A percentile compares a stretch with the other conserved stretches of the same genome.
Conservation (phyloP, 192 early-diverging fungal genomes). For the Martensiomyces pterosporus region DNA sequence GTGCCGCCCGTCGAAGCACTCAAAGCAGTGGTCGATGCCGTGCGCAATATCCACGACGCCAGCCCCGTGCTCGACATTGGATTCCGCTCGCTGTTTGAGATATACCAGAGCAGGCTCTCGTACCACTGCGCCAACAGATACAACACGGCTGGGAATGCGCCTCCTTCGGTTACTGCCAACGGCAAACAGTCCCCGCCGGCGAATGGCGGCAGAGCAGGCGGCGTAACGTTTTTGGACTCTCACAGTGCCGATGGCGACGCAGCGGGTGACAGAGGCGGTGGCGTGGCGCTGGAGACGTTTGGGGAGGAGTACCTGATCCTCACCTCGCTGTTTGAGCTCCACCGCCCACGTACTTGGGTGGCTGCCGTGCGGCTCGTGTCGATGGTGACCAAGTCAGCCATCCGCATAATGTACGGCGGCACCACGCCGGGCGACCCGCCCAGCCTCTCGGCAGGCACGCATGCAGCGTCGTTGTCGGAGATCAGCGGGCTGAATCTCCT, state of each 20-base stretch:
- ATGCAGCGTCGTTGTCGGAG: conserved; percentile 41
- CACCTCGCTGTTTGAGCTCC: conserved; percentile 37
- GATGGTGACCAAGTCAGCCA: conserved; percentile 43
- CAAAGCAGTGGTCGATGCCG: conserved; percentile 35
- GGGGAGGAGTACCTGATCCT: conserved; percentile 45
- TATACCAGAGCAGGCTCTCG: conserved; percentile 33
- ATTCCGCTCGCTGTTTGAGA: conserved; percentile 44
- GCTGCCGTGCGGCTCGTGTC: conserved; percentile 42
- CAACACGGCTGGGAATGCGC: conserved; percentile 1
- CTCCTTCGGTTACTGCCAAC: conserved; percentile 3
- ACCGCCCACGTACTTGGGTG: conserved; percentile 47
- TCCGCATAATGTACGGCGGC: conserved; percentile 45
- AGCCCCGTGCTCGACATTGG: conserved; percentile 45
- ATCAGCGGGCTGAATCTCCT: conserved; percentile 37
- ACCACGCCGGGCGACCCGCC: conserved; percentile 18
- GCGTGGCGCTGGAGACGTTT: conserved; percentile 10
- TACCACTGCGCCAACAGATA: conserved; percentile 46
- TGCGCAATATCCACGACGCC: conserved; percentile 40
- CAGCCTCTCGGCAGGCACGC: conserved; percentile 34
- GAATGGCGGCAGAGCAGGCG: no score
- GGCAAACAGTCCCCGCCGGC: conserved; percentile 2
- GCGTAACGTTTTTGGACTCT: no score
- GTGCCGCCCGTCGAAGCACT: conserved; percentile 21
- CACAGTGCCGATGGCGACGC: no score
- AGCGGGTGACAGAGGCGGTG: not conserved